These are phyloP conservation scores for Pleurotus tuber-regium DNA, from an alignment of 768 basidiomycete genomes.

Conservation along the genomic window DNA sequence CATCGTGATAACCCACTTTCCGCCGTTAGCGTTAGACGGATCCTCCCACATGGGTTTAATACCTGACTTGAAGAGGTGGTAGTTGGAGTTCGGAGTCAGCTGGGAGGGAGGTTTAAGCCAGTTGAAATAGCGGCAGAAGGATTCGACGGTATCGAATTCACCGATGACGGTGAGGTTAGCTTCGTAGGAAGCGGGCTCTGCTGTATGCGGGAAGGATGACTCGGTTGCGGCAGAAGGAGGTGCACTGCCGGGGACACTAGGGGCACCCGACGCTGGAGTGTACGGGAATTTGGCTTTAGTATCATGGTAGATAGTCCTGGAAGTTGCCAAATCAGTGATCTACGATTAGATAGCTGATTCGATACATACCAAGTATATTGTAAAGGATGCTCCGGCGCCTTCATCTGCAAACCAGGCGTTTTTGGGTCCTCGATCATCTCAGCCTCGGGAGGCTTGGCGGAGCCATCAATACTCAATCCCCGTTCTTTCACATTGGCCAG, in stretches of 20 bases:
- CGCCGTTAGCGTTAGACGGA: slow-evolving; percentile 84
- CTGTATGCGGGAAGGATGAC: slow-evolving; percentile 25
- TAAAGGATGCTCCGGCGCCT: slow-evolving; percentile 80
- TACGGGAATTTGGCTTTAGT: slow-evolving; percentile 70
- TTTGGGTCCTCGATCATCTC: slow-evolving; percentile 82
- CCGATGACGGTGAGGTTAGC: slow-evolving; percentile 84
- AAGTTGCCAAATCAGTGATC: slow-evolving; percentile 10
- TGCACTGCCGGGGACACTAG: slow-evolving; percentile 18
- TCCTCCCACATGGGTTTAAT: slow-evolving; percentile 99
- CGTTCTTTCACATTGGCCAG: slow-evolving; percentile 58
- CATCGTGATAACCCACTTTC: slow-evolving; percentile 96
- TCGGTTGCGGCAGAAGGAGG: slow-evolving; percentile 23
- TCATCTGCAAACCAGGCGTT: slow-evolving; percentile 70
- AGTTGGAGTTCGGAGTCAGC: slow-evolving; percentile 88
- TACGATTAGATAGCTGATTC: slow-evolving; percentile 4
- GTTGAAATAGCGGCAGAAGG: slow-evolving; percentile 90
- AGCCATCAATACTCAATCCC: slow-evolving; percentile 61
- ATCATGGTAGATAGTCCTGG: slow-evolving; percentile 90
- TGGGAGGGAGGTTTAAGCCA: slow-evolving; percentile 91
- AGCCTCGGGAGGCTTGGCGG: slow-evolving; percentile 69
- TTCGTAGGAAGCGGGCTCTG: slow-evolving; percentile 72
- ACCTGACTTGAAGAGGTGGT: slow-evolving; percentile 92
- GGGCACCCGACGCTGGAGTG: slow-evolving; percentile 38
- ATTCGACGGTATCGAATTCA: slow-evolving; percentile 87
- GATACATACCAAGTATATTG: slow-evolving; percentile 73